Evolutionary conservation across 768 basidiomycete genomes (phyloP).

Genomic region (Podaxis sp.): DNA sequence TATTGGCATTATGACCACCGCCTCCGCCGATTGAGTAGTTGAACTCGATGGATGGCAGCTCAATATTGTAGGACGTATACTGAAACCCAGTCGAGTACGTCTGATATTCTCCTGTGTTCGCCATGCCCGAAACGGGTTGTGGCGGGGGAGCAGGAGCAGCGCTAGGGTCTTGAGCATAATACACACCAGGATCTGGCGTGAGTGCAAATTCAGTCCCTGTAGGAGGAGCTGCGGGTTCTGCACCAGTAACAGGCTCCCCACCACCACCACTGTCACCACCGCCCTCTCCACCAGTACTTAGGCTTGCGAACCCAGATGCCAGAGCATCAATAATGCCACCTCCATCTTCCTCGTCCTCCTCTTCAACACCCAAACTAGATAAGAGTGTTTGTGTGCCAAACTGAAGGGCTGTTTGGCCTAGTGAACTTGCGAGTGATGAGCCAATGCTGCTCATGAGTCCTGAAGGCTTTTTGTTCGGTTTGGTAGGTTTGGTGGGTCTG

Average conservation of each 20-base stretch:
- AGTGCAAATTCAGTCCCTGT: neutral
- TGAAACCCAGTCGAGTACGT: neutral
- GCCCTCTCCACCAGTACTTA: neutral
- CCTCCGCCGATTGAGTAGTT: neutral
- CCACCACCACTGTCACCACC: neutral
- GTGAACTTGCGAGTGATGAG: neutral
- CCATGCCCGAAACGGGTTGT: neutral
- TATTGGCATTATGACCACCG: neutral
- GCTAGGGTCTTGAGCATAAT: neutral
- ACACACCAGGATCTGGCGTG: neutral
- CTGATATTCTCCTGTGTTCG: neutral
- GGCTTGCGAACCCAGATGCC: neutral
- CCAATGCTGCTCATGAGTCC: neutral
- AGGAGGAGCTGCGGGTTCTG: neutral
- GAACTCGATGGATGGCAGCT: neutral
- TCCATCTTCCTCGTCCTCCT: neutral
- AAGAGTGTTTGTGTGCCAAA: neutral
- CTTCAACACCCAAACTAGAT: slow-evolving; percentile 6
- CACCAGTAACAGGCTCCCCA: neutral
- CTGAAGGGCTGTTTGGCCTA: slow-evolving; percentile 2
- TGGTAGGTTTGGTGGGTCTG: slow-evolving; percentile 7
- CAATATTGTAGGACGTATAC: neutral
- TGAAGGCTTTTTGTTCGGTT: slow-evolving; percentile 1
- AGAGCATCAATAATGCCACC: neutral
- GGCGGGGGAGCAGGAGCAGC: neutral